Evolutionary conservation across 2,329 filamentous ascomycete species (phyloP).

Genomic region (Ilyonectria destructans): DNA sequence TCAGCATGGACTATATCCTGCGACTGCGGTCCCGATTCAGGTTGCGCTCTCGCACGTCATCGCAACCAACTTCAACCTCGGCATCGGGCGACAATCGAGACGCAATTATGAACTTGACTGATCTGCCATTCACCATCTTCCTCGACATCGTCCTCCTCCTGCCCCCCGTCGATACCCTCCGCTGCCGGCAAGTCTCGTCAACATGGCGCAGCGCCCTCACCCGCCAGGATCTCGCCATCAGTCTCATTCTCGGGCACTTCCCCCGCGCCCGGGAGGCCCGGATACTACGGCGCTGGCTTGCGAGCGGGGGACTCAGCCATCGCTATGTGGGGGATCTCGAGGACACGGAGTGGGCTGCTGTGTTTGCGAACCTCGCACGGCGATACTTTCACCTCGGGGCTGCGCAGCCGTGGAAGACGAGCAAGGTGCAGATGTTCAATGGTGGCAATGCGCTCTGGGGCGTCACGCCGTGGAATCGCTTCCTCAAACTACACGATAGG

Average conservation of each 20-base stretch:
- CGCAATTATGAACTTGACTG: slow-evolving; percentile 51
- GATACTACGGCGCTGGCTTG: slow-evolving; percentile 46
- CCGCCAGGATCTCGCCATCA: slow-evolving; percentile 62
- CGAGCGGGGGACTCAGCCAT: slow-evolving; percentile 2
- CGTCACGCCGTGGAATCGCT: slow-evolving; percentile 63
- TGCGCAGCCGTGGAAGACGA: slow-evolving; percentile 61
- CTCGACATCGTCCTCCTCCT: slow-evolving; percentile 67
- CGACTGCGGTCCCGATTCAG: slow-evolving; percentile 23
- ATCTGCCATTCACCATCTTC: slow-evolving; percentile 73
- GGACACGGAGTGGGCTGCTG: slow-evolving; percentile 56
- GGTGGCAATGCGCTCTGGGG: slow-evolving; percentile 50
- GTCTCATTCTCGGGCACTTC: slow-evolving; percentile 67
- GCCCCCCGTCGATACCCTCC: slow-evolving; percentile 65
- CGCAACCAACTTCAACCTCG: not conserved
- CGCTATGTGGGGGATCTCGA: slow-evolving; percentile 29
- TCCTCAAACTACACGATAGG: slow-evolving; percentile 60
- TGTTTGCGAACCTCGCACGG: slow-evolving; percentile 67
- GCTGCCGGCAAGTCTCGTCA: slow-evolving; percentile 68
- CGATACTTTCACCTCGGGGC: slow-evolving; percentile 69
- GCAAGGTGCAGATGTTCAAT: slow-evolving; percentile 39
- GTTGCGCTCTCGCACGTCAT: slow-evolving; percentile 17
- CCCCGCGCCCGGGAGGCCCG: slow-evolving; percentile 69
- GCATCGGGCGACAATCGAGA: slow-evolving; percentile 42
- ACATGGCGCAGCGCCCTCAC: slow-evolving; percentile 67
- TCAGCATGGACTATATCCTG: slow-evolving; percentile 26